Evolutionary conservation across 352 stramenopile species (phyloP).

Genomic region (Pythium aphanidermatum): DNA sequence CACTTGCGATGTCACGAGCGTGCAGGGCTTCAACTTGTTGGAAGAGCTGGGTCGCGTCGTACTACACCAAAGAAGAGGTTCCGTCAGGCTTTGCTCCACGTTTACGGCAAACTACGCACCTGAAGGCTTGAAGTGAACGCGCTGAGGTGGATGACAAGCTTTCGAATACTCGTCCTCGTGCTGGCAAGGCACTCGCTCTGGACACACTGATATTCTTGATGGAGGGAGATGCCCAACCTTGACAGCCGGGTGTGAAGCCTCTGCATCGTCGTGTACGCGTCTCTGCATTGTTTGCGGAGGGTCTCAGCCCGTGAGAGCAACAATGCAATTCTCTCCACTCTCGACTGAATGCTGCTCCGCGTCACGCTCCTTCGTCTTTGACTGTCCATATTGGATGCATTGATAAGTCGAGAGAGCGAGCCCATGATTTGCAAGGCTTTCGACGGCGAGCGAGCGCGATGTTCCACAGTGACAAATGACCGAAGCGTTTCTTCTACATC

Average conservation of each 20-base stretch:
- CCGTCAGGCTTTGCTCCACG: no score
- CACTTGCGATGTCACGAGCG: neutral
- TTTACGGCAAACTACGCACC: constrained; percentile 8
- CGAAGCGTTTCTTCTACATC: constrained; percentile 2
- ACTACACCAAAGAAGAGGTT: constrained; percentile 6
- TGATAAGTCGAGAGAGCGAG: constrained; percentile 12
- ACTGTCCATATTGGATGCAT: neutral
- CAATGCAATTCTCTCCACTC: neutral
- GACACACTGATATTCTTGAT: constrained; percentile 20
- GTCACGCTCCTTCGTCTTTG: neutral
- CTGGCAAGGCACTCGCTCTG: constrained; percentile 19
- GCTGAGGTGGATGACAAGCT: constrained; percentile 25
- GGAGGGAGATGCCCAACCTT: constrained; percentile 16
- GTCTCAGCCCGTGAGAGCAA: constrained; percentile 6
- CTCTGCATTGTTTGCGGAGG: constrained; percentile 10
- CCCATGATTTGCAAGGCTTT: constrained; percentile 20
- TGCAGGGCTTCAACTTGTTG: constrained; percentile 17
- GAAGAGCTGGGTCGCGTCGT: constrained; percentile 24
- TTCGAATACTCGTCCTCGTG: constrained; percentile 20
- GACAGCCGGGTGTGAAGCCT: constrained; percentile 11
- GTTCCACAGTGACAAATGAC: neutral
- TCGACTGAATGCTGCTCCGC: no score
- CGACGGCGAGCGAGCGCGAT: constrained; percentile 6
- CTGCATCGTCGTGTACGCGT: constrained; percentile 14
- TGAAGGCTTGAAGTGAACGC: constrained; percentile 28